Evolutionary conservation across 305 asterid species (phyloP), one percentile per base, ranked within the genome.

Genomic region (Coffea humblotiana): DNA sequence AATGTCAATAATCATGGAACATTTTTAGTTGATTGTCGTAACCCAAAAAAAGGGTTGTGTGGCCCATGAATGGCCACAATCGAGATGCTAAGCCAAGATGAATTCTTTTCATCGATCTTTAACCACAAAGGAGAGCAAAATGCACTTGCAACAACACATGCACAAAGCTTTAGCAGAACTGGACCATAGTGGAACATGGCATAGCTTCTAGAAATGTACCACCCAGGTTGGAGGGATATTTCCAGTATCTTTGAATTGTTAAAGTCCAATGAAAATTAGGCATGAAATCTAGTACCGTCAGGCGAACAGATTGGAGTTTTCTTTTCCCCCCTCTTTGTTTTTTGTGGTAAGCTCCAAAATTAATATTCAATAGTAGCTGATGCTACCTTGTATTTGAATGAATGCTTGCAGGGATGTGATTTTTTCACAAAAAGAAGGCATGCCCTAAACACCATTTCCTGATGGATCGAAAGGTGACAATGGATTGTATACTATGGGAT

Each of bases 391-490:
- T 37, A 37, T 37, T 29, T 29, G 43, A 3, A 65, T 65, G 70
- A 65, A 13, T 29, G 23, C 43, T 49, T 79, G 82, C 76, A 93
- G 98, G 97, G 91, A 6, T 83, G 83, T 49, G 94, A 91, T 72
- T 94, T 92, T 80, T 96, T 92, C 83, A 89, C 96, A 8, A 72
- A 29, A 87, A 80, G 95, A 92, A 15, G 99, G 99, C n/a, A 91
- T 96, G 94, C 98, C 98, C 0, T 91, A 77, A 61, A 74, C 84
- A n/a, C 90, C 92, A 47, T 95, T 96, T 89, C 98, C 99, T 15
- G 77, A 91, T 82, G 93, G 97, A 29, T 96, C 98, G 98, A 96
- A 91, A 81, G 99, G 98, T 0, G 94, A 85, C 75, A 89, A 90
- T 0, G 99, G 99, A 69, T 84, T 96, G 81, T 94, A 94, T 78